phyloP scores from a whole-genome alignment of 768 basidiomycete species.

The Rhodotorula babjevae region DNA sequence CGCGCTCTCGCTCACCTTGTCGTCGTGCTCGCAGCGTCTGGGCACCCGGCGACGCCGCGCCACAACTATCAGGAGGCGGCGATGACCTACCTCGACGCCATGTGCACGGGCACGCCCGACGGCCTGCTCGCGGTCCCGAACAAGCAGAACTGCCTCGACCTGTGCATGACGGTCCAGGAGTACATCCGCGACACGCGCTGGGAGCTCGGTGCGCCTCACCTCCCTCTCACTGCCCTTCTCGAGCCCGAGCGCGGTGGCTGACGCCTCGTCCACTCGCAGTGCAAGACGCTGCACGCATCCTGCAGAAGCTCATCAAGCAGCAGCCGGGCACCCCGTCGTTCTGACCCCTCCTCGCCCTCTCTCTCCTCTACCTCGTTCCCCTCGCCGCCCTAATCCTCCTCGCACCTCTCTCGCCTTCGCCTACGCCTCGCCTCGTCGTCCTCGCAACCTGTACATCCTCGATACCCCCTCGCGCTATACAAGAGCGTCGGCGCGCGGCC shows the following conservation, averaged over 20 bases:
- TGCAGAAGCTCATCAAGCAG: slow-evolving; percentile 11
- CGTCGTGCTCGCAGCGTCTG: not conserved
- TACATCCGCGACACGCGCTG: slow-evolving; percentile 33
- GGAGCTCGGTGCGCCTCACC: slow-evolving; percentile 23
- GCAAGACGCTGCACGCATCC: slow-evolving; percentile 32
- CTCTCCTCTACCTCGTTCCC: too few species aligned
- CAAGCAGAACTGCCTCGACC: slow-evolving; percentile 36
- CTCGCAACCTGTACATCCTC: not conserved
- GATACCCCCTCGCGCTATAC: not conserved
- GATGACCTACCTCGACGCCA: slow-evolving; percentile 36
- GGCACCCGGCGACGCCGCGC: slow-evolving; percentile 9
- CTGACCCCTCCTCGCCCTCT: not conserved
- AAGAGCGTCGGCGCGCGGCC: not conserved
- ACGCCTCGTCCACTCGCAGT: slow-evolving; percentile 1
- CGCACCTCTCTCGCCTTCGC: not conserved
- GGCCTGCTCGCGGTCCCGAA: slow-evolving; percentile 30
- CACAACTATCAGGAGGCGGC: slow-evolving; percentile 21
- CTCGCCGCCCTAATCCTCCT: not conserved
- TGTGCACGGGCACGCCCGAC: slow-evolving; percentile 38
- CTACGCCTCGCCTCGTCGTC: not conserved
- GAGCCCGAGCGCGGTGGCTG: not conserved
- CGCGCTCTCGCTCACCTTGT: too few species aligned
- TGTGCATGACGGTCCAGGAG: slow-evolving; percentile 25
- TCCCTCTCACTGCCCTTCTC: not conserved
- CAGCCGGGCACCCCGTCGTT: slow-evolving; percentile 5